Evolutionary conservation across 768 basidiomycete species (phyloP), one percentile per base, ranked within the genome.

Genomic region (Mycena pura): DNA sequence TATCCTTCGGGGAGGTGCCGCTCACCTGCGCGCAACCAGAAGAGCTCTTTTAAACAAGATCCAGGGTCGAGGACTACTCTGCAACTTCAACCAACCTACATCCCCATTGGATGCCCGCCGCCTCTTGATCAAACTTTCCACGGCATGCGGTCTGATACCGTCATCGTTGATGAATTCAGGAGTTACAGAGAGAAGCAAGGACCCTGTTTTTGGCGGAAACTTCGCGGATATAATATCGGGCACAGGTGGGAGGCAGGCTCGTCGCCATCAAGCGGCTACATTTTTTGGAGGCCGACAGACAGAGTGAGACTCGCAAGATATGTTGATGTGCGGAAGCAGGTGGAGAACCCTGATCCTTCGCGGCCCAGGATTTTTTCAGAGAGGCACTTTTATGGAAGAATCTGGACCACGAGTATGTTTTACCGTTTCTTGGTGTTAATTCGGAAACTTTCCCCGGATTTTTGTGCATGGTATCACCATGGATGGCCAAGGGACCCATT

Each of bases 381-480:
- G 55, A 57, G 44, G 55, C 32, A 24, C 25, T 55, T 41, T 13
- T 43, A 6, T 49, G 47, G 47, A 22, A 49, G 29, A 22, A 49
- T 49, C 25, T 49, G 13, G 29, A 49, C 47, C 22, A 29, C 28
- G 28, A 22, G 6, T 49, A 25, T 25, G 28, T 49, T 14, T 22
- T 49, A 13, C 47, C 47, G 25, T 49, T 49, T 31, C 13, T 49
- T 25, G 47, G 47, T n/a, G 28, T 49, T 15, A 25, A 49, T 44
- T 25, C 53, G 17, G 25, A 24, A 44, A 40, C 39, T 1, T 55
- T 41, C 25, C 53, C 53, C 11, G 38, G 38, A 3, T 55, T 41
- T 55, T 32, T 55, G 15, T 55, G 53, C 25, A 55, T 55, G 53
- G 53, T 55, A 40, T 55, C 53, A 39, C 53, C 53, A 31, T 55